phyloP scores from a whole-genome alignment of 495 filamentous ascomycete genomes.

The Annulohypoxylon moriforme region DNA sequence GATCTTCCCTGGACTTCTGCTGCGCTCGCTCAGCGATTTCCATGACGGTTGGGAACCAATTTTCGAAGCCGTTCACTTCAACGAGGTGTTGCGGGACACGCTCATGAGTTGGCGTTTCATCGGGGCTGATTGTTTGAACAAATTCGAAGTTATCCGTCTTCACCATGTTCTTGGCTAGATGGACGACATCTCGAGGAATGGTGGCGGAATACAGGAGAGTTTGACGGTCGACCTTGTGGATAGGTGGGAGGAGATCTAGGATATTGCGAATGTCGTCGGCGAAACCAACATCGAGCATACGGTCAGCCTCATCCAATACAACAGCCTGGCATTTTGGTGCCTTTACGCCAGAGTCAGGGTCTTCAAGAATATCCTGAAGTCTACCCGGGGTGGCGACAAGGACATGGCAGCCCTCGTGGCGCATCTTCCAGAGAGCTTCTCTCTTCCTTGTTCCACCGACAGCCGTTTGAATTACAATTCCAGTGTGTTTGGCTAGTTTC shows the following conservation, averaged over 20 bases:
- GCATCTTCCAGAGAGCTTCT: constrained; percentile 69
- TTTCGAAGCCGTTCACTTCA: constrained; percentile 73
- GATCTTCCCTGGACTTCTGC: constrained; percentile 46
- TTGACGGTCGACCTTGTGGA: constrained; percentile 72
- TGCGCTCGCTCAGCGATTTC: constrained; percentile 75
- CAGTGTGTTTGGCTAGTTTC: constrained; percentile 73
- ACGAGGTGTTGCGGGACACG: constrained; percentile 82
- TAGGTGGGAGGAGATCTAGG: constrained; percentile 70
- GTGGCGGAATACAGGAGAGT: constrained; percentile 96
- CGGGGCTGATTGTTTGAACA: constrained; percentile 80
- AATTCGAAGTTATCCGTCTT: constrained; percentile 74
- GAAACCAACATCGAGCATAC: constrained; percentile 91
- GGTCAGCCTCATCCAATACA: constrained; percentile 94
- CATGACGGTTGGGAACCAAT: constrained; percentile 77
- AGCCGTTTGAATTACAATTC: constrained; percentile 81
- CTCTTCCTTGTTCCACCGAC: constrained; percentile 88
- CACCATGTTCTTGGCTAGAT: constrained; percentile 71
- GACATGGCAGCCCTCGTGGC: constrained; percentile 82
- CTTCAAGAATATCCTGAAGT: constrained; percentile 83
- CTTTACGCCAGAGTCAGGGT: constrained; percentile 69
- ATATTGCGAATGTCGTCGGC: constrained; percentile 80
- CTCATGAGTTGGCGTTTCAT: constrained; percentile 87
- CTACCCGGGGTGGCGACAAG: constrained; percentile 93
- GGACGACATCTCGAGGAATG: constrained; percentile 83
- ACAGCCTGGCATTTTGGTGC: constrained; percentile 81